A percentile compares a stretch with the other conserved stretches of the same genome.
Conservation (phyloP, 148 eudicot genomes). For the Amaranthus palmeri region DNA sequence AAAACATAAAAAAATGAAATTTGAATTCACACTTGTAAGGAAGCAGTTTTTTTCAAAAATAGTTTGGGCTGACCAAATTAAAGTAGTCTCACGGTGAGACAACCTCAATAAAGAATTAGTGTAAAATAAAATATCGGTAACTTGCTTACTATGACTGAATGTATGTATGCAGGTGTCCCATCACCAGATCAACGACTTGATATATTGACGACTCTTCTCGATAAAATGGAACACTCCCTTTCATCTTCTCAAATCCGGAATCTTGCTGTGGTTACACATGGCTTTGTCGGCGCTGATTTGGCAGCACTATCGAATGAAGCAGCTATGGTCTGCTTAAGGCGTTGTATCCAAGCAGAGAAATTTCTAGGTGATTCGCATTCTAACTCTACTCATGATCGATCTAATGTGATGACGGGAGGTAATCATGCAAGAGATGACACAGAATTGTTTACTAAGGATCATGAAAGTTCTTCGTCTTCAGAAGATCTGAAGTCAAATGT, state of each 20-base stretch:
- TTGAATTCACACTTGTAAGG: too few relatives aligned
- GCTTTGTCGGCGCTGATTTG: constrained; percentile 96
- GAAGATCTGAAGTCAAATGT: constrained; percentile 17
- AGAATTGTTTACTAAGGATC: constrained; percentile 14
- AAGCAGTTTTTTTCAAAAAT: too few relatives aligned
- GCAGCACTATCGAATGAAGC: constrained; percentile 82
- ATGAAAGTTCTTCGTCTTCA: constrained; percentile 38
- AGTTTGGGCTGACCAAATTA: too few relatives aligned
- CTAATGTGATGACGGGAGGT: constrained; percentile 19
- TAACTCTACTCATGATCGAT: constrained; percentile 20
- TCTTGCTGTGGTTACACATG: constrained; percentile 73
- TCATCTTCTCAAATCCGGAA: constrained; percentile 46
- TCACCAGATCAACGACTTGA: constrained; percentile 73
- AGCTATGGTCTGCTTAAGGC: constrained; percentile 65
- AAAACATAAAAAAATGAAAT: too few relatives aligned
- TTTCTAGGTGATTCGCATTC: constrained; percentile 19
- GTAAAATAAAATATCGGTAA: too few relatives aligned
- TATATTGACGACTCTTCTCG: constrained; percentile 62
- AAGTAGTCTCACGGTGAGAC: too few relatives aligned
- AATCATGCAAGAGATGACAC: constrained; percentile 15
- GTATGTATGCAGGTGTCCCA: constrained; percentile 71
- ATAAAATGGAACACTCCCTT: constrained; percentile 63
- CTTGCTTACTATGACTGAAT: neutral
- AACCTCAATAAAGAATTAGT: too few relatives aligned
- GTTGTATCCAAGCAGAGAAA: constrained; percentile 30